Evolutionary conservation across 805 yeast species (phyloP), one percentile per base, ranked within the genome.

Genomic region (Ogataea methanolica): DNA sequence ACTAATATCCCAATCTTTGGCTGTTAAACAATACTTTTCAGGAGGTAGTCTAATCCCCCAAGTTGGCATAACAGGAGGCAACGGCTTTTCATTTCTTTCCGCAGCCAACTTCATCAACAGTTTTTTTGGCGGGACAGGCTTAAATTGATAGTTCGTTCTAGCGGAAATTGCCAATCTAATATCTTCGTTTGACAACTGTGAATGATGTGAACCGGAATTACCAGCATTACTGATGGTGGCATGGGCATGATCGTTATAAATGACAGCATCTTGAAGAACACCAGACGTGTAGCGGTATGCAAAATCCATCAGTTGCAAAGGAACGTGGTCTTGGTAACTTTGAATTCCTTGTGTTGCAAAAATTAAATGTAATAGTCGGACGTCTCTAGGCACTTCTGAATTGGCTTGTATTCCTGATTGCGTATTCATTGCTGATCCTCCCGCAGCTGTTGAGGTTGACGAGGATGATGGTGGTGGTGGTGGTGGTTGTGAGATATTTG

Each of bases 1-100:
- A 19, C 58, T 55, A 38, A 79, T 56, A 46, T 79, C 83, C 84
- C 91, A 87, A 52, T 87, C 90, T 52, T 76, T 77, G 1, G 88
- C 94, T 0, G 96, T 90, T 45, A 91, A 71, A 69, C 98, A 91
- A 69, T 89, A 91, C 78, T 91, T 94, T 71, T 94, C 99, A 5
- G 99, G 98, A 3, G 99, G 99, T 43, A 95, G 73, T 54, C 97
- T 79, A 36, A 94, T 76, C 11, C 99, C 98, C 84, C 89, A 90
- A 43, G 84, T 79, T 14, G 94, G 91, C 66, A 91, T 83, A 14
- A 94, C 91, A 5, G 94, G 87, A 5, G 99, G 99, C 44, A 94
- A 72, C 0, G 95, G 82, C 62, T 88, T 84, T 58, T 88, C 84
- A 67, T 94, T 94, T 53, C 96, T 75, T 62, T 95, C 99, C 17